Conservation (phyloP, 768 basidiomycete species). For the Termitomyces sp. region DNA sequence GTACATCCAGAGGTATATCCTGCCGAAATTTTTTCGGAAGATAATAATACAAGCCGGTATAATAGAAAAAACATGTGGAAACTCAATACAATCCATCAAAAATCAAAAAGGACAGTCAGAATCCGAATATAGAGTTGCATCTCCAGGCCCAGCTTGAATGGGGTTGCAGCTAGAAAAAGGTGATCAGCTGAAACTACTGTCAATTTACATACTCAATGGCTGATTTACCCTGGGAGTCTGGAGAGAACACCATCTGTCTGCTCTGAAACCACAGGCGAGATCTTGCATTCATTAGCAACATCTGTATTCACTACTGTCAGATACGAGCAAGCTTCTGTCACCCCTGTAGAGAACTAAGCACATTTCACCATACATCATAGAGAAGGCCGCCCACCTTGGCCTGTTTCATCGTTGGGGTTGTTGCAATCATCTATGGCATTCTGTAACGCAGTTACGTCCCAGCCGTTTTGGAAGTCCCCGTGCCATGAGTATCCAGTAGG, state of each 20-base stretch:
- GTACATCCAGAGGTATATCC: background rate
- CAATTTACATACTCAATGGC: background rate
- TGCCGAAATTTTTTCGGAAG: background rate
- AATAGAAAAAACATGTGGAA: background rate
- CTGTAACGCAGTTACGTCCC: slow-evolving; percentile 40
- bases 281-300: slow-evolving; percentile 25
- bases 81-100: background rate
- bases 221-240: slow-evolving; percentile 24
- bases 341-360: slow-evolving; percentile 14
- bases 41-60: background rate
- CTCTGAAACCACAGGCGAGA: slow-evolving; percentile 23
- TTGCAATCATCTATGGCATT: slow-evolving; percentile 41
- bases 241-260: slow-evolving; percentile 17
- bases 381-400: slow-evolving; percentile 11
- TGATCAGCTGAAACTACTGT: background rate
- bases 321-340: slow-evolving; percentile 34
- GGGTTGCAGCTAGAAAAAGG: slow-evolving; percentile 30
- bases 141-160: slow-evolving; percentile 30
- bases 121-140: slow-evolving; percentile 27
- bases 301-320: slow-evolving; percentile 25
- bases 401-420: slow-evolving; percentile 31
- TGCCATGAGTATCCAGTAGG: slow-evolving; percentile 46
- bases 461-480: slow-evolving; percentile 45
- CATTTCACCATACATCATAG: background rate
- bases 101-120: slow-evolving; percentile 19